phyloP scores from a whole-genome alignment of 768 basidiomycete species.

The Mrakia frigida region DNA sequence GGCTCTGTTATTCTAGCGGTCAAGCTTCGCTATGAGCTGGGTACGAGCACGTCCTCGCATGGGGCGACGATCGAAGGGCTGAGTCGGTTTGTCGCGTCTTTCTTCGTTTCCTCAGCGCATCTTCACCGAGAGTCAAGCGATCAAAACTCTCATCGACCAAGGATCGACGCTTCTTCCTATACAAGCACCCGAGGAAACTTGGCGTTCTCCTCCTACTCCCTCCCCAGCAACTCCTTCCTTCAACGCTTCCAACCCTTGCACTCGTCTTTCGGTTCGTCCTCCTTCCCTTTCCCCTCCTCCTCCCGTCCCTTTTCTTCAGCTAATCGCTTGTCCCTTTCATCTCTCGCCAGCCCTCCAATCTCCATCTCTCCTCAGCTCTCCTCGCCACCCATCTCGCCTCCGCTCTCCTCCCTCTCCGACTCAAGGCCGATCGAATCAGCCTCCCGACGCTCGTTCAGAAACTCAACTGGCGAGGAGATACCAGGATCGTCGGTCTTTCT shows the following conservation, averaged over 20 bases:
- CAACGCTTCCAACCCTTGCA: constrained; percentile 3
- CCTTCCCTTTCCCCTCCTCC: not conserved
- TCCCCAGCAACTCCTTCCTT: not conserved
- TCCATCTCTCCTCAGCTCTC: constrained; percentile 57
- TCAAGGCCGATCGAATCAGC: constrained; percentile 47
- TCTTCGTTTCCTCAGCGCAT: constrained; percentile 13
- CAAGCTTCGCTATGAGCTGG: not conserved
- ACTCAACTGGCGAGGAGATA: constrained; percentile 55
- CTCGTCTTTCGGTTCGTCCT: not conserved
- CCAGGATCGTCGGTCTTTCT: constrained; percentile 55
- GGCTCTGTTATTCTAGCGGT: not conserved
- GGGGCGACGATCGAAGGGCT: too few species aligned
- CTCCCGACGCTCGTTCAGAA: constrained; percentile 51
- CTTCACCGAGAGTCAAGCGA: constrained; percentile 21
- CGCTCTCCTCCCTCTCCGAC: constrained; percentile 56
- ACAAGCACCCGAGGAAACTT: constrained; percentile 7
- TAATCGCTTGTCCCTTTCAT: not conserved
- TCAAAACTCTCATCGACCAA: constrained; percentile 1
- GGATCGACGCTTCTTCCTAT: constrained; percentile 7
- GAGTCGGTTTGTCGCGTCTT: not conserved
- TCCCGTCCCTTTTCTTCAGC: not conserved
- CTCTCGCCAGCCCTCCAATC: constrained; percentile 33
- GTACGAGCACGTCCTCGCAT: too few species aligned
- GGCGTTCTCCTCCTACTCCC: constrained; percentile 1
- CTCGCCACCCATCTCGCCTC: constrained; percentile 59